Base-by-base conservation (phyloP, 2,329 filamentous ascomycete species). In the Cladobotryum protrusum region DNA sequence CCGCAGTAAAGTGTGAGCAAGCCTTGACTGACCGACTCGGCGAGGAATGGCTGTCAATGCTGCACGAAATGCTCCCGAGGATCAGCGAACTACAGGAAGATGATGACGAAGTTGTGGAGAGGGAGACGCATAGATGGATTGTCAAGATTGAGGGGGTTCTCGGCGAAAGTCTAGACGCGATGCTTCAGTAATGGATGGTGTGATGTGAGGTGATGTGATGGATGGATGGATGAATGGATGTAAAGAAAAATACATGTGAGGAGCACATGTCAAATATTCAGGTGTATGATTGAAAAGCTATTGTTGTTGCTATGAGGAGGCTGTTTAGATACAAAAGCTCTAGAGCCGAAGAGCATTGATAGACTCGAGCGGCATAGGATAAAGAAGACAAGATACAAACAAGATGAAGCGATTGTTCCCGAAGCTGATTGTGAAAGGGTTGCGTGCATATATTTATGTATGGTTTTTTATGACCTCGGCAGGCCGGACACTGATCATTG, bases 81-180 rank as follows among this genome's bases (percentile, higher is more conserved):
- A 96, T 99, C 60, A 95, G 89, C 62, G 93, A 99, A 72, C 68
- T 96, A 62, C 86, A 96, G 71, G 93, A 99, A 64, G 93, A 99
- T 65, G 93, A 97, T 58, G 91, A 97, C 63, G 93, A 97, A 71
- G 77, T 79, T 24, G 92, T 99, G 19, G 93, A 99, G 73, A 76
- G 83, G 63, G 91, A 96, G 73, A 92, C 90, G 35, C 81, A 91
- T 64, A 77, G 82, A 61, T 96, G 93, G 92, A 93, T 97, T 59
- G 80, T 85, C 63, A 83, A 84, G 69, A 95, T 99, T 63, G 92
- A 97, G 70, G 84, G 81, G 43, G 86, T 95, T 29, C 71, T 97
- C 47, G 93, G 93, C 5, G 92, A 97, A 76, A 90, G 86, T 60
- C 71, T 97, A 64, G 89, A 96, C 68, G 83, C 85, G 46, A 96